Evolutionary conservation across 1,139 yeast species (phyloP).

Genomic region (Taiozyma onychis): DNA sequence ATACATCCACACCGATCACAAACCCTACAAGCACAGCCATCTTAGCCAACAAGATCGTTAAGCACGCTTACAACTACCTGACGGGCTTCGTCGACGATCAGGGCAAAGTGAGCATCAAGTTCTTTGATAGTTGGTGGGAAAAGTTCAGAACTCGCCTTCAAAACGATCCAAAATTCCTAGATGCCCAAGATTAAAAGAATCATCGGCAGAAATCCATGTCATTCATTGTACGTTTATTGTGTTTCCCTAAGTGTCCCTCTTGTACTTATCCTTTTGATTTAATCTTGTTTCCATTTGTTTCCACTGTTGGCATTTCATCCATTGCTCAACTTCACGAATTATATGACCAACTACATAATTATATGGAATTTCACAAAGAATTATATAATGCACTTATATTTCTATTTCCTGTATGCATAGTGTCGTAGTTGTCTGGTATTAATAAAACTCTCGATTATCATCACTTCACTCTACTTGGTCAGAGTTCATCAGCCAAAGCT

Average conservation of each 20-base stretch:
- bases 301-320: background rate
- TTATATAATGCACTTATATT: slow-evolving; percentile 22
- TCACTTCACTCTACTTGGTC: background rate
- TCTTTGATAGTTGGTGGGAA: slow-evolving; percentile 95
- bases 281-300: background rate
- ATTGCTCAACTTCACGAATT: background rate
- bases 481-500: slow-evolving; percentile 49
- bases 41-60: slow-evolving; percentile 81
- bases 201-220: background rate
- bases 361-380: slow-evolving; percentile 25
- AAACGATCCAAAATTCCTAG: slow-evolving; percentile 78
- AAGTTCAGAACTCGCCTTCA: slow-evolving; percentile 72
- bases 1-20: slow-evolving; percentile 16
- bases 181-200: slow-evolving; percentile 22
- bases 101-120: slow-evolving; percentile 83
- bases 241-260: background rate
- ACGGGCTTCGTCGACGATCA: slow-evolving; percentile 75
- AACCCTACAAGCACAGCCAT: slow-evolving; percentile 30
- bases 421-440: background rate
- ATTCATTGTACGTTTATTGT: background rate
- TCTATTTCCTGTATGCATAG: background rate
- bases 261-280: background rate
- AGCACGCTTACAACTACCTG: slow-evolving; percentile 85
- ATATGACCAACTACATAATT: background rate
- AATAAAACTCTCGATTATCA: no score